Conservation (phyloP, 2,329 filamentous ascomycete species). For the Aspergillaceae sp. region DNA sequence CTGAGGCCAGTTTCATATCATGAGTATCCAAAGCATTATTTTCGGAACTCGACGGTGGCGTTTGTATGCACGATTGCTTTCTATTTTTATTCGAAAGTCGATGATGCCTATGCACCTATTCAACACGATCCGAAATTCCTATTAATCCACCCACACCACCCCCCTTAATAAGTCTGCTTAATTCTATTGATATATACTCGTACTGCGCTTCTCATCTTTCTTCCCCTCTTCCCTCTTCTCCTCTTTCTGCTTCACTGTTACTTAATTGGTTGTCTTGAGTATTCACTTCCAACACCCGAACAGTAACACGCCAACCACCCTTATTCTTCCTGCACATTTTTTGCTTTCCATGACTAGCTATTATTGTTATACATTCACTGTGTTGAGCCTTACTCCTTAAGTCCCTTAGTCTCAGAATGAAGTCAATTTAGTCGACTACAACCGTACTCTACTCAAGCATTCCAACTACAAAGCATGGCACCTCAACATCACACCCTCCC, state of each 20-base stretch:
- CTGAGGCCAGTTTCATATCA: slow-evolving; percentile 94
- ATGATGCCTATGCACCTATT: slow-evolving; percentile 7
- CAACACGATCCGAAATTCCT: slow-evolving; percentile 10
- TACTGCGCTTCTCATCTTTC: not conserved
- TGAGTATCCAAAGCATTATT: slow-evolving; percentile 28
- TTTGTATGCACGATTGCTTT: slow-evolving; percentile 19
- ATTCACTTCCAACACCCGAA: too few species aligned
- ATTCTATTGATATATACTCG: slow-evolving; percentile 14
- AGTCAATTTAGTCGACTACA: too few species aligned
- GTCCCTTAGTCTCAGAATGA: too few species aligned
- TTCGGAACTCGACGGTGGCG: slow-evolving; percentile 17
- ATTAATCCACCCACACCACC: slow-evolving; percentile 6
- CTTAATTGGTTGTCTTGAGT: too few species aligned
- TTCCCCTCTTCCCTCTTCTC: not conserved
- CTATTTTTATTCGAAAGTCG: slow-evolving; percentile 19
- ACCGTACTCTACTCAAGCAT: too few species aligned
- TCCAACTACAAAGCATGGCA: too few species aligned
- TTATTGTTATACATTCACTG: too few species aligned
- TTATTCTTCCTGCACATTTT: too few species aligned
- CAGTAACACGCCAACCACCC: too few species aligned
- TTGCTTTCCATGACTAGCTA: too few species aligned
- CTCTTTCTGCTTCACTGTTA: not conserved
- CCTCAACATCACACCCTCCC: too few species aligned
- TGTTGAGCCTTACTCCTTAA: too few species aligned
- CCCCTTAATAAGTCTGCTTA: slow-evolving; percentile 15